A percentile compares a stretch with the other conserved stretches of the same genome.
phyloP scores from a whole-genome alignment of 2,329 filamentous ascomycete genomes.

The Piedraia hortae region DNA sequence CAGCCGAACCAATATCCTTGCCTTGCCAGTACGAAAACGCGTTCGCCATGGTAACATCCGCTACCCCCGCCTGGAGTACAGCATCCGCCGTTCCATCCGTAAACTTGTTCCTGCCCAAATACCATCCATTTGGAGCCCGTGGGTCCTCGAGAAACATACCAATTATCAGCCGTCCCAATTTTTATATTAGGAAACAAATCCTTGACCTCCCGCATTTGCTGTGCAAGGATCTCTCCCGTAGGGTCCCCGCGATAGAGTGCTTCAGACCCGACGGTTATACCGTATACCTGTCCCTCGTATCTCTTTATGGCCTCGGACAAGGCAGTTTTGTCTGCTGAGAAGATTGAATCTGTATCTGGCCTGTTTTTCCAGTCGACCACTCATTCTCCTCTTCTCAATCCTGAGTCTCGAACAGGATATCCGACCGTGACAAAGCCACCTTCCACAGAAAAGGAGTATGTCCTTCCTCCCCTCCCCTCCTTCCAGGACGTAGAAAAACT shows the following conservation, averaged over 20 bases:
- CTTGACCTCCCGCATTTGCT: slow-evolving; percentile 35
- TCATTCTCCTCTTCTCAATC: no score
- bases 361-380: no score
- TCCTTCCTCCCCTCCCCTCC: no score
- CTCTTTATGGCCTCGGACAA: slow-evolving; percentile 22
- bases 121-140: no score
- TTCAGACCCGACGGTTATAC: slow-evolving; percentile 44
- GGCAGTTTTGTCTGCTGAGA: slow-evolving; percentile 31
- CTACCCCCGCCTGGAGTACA: slow-evolving; percentile 30
- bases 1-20: slow-evolving; percentile 26
- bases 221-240: slow-evolving; percentile 29
- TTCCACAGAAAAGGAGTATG: slow-evolving; percentile 10
- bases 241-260: slow-evolving; percentile 41
- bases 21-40: slow-evolving; percentile 51
- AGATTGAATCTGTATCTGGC: slow-evolving; percentile 33
- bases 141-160: slow-evolving; percentile 15
- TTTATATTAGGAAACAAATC: slow-evolving; percentile 23
- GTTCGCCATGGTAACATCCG: slow-evolving; percentile 36
- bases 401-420: no score
- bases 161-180: slow-evolving; percentile 42
- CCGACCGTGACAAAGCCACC: no score
- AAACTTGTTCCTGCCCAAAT: slow-evolving; percentile 27
- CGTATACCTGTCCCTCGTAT: slow-evolving; percentile 33
- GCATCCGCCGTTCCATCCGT: slow-evolving; percentile 39
- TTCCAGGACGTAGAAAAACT: no score